phyloP scores from a whole-genome alignment of 1,284 basidiomycete genomes.

The Ceratobasidium sp. region DNA sequence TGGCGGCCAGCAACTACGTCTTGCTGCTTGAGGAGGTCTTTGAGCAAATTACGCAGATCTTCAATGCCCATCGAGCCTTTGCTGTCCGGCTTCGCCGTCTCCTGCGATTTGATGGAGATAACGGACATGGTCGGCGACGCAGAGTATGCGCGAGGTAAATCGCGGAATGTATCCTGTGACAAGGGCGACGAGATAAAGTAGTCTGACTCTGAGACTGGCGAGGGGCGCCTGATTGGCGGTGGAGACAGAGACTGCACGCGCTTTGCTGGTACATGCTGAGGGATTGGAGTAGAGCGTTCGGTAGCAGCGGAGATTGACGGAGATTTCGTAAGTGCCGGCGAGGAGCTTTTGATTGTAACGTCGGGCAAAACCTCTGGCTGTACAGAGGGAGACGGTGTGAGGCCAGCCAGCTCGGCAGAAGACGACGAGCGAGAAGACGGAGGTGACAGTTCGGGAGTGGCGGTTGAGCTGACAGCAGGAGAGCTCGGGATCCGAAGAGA shows the following conservation, averaged over 20 bases:
- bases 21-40: slow-evolving; percentile 35
- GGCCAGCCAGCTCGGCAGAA: slow-evolving; percentile 12
- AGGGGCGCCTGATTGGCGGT: slow-evolving; percentile 24
- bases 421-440: slow-evolving; percentile 31
- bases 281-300: slow-evolving; percentile 30
- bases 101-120: slow-evolving; percentile 10
- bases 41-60: slow-evolving; percentile 21
- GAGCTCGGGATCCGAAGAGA: slow-evolving; percentile 6
- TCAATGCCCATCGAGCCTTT: slow-evolving; percentile 42
- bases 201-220: slow-evolving; percentile 36
- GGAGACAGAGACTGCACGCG: slow-evolving; percentile 33
- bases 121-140: slow-evolving; percentile 29
- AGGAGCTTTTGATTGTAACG: slow-evolving; percentile 32
- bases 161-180: slow-evolving; percentile 39
- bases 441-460: slow-evolving; percentile 13
- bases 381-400: slow-evolving; percentile 41
- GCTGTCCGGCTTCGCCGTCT: slow-evolving; percentile 34
- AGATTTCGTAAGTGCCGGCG: slow-evolving; percentile 16
- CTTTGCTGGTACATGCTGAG: slow-evolving; percentile 23
- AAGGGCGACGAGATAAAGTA: slow-evolving; percentile 41
- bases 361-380: slow-evolving; percentile 19
- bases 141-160: slow-evolving; percentile 33
- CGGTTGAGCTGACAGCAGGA: slow-evolving; percentile 33
- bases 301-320: slow-evolving; percentile 37
- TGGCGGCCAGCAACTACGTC: slow-evolving; percentile 35